Base-by-base conservation (phyloP, 345 rosid species). In the Salix arbutifolia region DNA sequence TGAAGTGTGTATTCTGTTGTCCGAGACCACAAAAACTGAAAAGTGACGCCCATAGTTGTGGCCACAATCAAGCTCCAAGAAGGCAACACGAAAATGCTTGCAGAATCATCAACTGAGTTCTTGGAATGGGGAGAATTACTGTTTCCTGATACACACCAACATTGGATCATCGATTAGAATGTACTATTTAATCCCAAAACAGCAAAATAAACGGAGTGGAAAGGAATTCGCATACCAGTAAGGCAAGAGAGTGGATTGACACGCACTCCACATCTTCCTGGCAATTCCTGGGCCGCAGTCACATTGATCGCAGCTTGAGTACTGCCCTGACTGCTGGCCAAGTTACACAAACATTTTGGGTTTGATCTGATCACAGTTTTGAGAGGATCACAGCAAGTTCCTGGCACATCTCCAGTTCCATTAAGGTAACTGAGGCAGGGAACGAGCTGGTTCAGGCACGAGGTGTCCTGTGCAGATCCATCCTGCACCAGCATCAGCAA, bases 221-320 rank as follows among this genome's bases (percentile, higher is more conserved):
- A 7, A 1, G 46, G 67, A 21, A 69, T 25, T 2, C 14, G 1
- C 6, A 33, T 33, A 74, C 62, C 77, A 44, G 71, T 4, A 60
- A 90, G 77, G 86, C 96, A 92, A 35, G 74, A 77, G 11, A 92
- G 64, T 5, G 94, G 97, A 56, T 90, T 92, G 67, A 92, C 86
- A 56, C 78, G 91, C 48, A 83, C 86, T 4, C 96, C 97, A 74
- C 96, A 91, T 66, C 89, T 81, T 23, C 85, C 91, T 11, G 92
- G 97, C 77, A 92, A 64, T 72, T 88, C 82, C 67, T 92, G 92
- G 67, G 97, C 96, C 81, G 86, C 84, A 30, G 69, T 81, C 6
- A 88, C 76, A 68, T 92, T 83, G 62, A 89, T 90, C 70, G 96
- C 96, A 4, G 89, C 94, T 48, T 79, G 75, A n/a, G 60, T 67